phyloP scores from a whole-genome alignment of 169 alveolate species.

The Plasmodium inui region DNA sequence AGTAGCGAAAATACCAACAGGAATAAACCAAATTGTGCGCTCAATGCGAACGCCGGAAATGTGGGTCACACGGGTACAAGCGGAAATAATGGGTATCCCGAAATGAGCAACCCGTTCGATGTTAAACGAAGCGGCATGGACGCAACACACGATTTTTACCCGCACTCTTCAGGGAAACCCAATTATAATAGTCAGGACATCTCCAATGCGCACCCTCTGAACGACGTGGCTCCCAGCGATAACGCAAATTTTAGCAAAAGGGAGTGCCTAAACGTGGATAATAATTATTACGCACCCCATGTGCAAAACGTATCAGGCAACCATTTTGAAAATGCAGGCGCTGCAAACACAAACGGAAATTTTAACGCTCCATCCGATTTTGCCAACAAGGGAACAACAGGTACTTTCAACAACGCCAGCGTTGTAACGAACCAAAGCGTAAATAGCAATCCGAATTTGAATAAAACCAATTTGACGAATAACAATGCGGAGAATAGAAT shows the following conservation, averaged over 20 bases:
- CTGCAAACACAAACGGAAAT: slow-evolving; percentile 12
- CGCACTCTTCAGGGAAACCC: neutral
- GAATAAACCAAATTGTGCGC: neutral
- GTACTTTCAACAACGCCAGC: neutral
- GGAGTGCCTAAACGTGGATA: slow-evolving; percentile 23
- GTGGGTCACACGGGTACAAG: neutral
- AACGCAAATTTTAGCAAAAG: slow-evolving; percentile 28
- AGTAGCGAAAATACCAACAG: neutral
- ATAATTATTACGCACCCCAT: neutral
- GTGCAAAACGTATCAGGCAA: neutral
- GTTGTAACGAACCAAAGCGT: neutral
- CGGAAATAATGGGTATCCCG: neutral
- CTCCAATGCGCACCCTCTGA: neutral
- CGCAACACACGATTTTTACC: neutral
- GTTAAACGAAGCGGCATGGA: neutral
- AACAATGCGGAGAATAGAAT: neutral
- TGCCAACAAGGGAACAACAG: neutral
- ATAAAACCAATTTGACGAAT: neutral
- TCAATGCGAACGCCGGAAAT: neutral
- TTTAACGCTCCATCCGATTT: slow-evolving; percentile 15
- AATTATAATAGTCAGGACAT: slow-evolving; percentile 2
- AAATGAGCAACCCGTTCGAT: neutral
- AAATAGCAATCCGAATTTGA: neutral
- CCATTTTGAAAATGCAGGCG: neutral
- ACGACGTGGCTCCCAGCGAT: slow-evolving; percentile 3